Evolutionary conservation across 371 early-diverging fungal species (phyloP).

Genomic region (Apophysomyces ossiformis): DNA sequence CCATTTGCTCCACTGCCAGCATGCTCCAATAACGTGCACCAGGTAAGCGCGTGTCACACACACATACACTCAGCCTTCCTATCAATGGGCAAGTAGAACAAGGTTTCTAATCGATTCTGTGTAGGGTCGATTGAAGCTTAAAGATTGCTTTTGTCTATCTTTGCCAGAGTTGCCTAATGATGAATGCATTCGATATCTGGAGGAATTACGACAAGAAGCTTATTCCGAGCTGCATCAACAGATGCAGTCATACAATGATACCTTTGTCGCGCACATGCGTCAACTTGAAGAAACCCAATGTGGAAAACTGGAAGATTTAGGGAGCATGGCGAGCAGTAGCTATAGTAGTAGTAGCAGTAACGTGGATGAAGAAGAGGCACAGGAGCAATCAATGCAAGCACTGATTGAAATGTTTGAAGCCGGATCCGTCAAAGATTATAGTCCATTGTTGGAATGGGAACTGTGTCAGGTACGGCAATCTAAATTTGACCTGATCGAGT

Average conservation of each 20-base stretch:
- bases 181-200: slow-evolving; percentile 12
- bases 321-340: neutral
- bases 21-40: neutral
- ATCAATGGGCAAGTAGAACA: neutral
- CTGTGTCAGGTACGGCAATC: slow-evolving; percentile 4
- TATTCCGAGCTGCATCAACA: slow-evolving; percentile 24
- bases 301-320: slow-evolving; percentile 2
- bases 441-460: slow-evolving; percentile 13
- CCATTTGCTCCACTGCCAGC: neutral
- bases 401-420: slow-evolving; percentile 23
- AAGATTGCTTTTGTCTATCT: neutral
- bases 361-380: slow-evolving; percentile 12
- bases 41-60: neutral
- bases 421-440: slow-evolving; percentile 26
- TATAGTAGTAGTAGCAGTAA: slow-evolving; percentile 3
- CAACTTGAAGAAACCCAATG: slow-evolving; percentile 20
- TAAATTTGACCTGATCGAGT: neutral
- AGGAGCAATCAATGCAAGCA: slow-evolving; percentile 13
- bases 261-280: slow-evolving; percentile 27
- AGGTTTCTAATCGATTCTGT: neutral
- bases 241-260: slow-evolving; percentile 28
- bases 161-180: neutral
- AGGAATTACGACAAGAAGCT: slow-evolving; percentile 25
- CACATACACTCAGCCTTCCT: no score
- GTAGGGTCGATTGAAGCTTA: neutral